Conservation (phyloP, 768 basidiomycete genomes). For the Lyophyllum shimeji region DNA sequence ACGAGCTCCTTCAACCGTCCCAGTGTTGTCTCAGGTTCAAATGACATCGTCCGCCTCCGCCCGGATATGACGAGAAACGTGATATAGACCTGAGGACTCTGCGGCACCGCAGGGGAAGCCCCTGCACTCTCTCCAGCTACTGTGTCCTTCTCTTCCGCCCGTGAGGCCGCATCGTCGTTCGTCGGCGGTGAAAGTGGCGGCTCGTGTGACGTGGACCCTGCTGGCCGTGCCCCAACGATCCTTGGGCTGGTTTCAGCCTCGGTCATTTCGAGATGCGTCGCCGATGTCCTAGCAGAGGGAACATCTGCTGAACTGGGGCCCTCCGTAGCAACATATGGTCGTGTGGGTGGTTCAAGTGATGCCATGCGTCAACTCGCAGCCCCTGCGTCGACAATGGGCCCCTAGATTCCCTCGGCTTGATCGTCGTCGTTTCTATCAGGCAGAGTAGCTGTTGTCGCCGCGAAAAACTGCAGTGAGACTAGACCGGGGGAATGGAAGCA, state of each 20-base stretch:
- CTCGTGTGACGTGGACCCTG: conserved; percentile 13
- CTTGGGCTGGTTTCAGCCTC: conserved; percentile 2
- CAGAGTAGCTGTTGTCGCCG: not conserved
- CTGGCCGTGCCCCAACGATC: not conserved
- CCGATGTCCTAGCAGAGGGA: conserved; percentile 18
- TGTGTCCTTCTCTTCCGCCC: conserved; percentile 4
- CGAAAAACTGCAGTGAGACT: not conserved
- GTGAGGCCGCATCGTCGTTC: not conserved
- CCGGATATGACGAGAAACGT: conserved; percentile 77
- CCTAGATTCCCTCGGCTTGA: not conserved
- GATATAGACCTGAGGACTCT: conserved; percentile 61
- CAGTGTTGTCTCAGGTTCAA: conserved; percentile 73
- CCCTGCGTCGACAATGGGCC: not conserved
- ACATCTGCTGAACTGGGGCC: not conserved
- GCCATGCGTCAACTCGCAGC: conserved; percentile 9
- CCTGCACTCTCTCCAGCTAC: not conserved
- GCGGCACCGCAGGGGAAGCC: conserved; percentile 37
- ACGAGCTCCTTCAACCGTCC: conserved; percentile 81
- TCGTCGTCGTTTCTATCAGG: not conserved
- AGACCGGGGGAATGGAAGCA: conserved; percentile 8
- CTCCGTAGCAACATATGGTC: conserved; percentile 10
- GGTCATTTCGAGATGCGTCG: conserved; percentile 15
- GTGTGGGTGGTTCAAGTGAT: conserved; percentile 17
- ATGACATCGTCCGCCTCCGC: conserved; percentile 64
- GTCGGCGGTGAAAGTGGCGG: conserved; percentile 1